Conservation (phyloP, 139 green algal genomes). For the Asterochloris erici region DNA sequence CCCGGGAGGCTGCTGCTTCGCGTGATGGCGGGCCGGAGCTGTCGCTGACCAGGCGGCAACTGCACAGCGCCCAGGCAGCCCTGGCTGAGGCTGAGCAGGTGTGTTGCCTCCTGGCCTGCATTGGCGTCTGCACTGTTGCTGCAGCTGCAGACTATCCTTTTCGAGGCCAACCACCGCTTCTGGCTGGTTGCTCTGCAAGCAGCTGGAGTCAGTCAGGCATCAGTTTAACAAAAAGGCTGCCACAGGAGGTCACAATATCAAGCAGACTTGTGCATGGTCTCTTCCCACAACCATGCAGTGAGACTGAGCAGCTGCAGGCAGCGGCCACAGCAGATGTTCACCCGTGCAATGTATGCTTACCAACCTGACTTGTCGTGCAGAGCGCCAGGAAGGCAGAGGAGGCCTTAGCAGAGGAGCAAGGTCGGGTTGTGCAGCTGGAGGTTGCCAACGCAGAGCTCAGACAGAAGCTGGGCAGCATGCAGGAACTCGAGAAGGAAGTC, state of each 20-base stretch:
- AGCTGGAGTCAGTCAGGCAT: background rate
- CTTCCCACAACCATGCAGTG: background rate
- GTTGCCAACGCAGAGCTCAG: conserved; percentile 51
- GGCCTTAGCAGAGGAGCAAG: conserved; percentile 42
- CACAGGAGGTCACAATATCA: background rate
- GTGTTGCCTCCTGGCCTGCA: background rate
- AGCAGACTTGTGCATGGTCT: background rate
- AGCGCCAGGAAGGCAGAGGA: conserved; percentile 12
- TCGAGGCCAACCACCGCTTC: background rate
- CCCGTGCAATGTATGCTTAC: background rate
- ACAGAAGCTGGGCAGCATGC: conserved; percentile 25
- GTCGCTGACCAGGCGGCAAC: conserved; percentile 71
- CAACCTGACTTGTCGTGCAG: background rate
- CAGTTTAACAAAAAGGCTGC: background rate
- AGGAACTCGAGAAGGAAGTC: conserved; percentile 50
- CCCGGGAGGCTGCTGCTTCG: conserved; percentile 24
- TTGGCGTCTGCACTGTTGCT: background rate
- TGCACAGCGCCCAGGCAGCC: conserved; percentile 46
- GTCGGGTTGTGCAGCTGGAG: conserved; percentile 49
- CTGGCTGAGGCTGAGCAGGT: conserved; percentile 45
- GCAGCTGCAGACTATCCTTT: background rate
- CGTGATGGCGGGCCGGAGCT: conserved; percentile 67
- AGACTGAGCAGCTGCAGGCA: background rate
- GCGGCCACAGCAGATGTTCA: background rate
- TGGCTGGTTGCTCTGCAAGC: background rate